phyloP scores from a whole-genome alignment of 441 rosid genomes.

The Syzygium syzygioides region DNA sequence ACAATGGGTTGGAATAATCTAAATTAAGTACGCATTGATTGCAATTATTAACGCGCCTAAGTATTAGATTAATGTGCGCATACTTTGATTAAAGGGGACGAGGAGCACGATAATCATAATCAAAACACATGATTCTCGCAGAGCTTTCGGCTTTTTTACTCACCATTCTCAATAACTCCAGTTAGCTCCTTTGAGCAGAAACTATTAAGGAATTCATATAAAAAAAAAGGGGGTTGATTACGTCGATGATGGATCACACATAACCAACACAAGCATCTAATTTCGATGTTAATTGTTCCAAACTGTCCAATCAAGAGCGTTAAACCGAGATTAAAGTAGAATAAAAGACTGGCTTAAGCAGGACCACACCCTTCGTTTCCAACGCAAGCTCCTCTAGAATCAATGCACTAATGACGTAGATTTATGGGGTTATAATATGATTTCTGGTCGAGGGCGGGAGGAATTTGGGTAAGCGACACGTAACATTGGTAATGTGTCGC shows the following conservation, averaged over 20 bases:
- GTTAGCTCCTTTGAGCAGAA: conserved; percentile 10
- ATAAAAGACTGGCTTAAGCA: not conserved
- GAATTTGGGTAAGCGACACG: conserved; percentile 28
- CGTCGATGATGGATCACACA: conserved; percentile 24
- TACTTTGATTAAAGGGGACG: conserved; percentile 14
- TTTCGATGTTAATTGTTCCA: conserved; percentile 13
- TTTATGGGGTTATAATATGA: not conserved
- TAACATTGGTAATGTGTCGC: conserved; percentile 28
- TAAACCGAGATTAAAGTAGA: not conserved
- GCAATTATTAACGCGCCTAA: not conserved
- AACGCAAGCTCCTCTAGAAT: conserved; percentile 21
- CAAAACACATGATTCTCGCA: conserved; percentile 36
- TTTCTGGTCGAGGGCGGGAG: not conserved
- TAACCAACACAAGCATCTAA: not conserved
- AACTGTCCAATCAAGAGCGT: conserved; percentile 9
- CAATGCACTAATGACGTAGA: conserved; percentile 16
- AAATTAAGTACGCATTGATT: not conserved
- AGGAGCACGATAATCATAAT: conserved; percentile 14
- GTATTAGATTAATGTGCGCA: not conserved
- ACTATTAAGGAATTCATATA: not conserved
- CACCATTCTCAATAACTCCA: not conserved
- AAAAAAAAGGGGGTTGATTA: conserved; percentile 5
- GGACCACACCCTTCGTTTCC: conserved; percentile 27
- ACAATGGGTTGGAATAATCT: not conserved
- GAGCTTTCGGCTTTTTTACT: conserved; percentile 44